Conservation (phyloP, 2,329 filamentous ascomycete species). For the Massarina eburnea region DNA sequence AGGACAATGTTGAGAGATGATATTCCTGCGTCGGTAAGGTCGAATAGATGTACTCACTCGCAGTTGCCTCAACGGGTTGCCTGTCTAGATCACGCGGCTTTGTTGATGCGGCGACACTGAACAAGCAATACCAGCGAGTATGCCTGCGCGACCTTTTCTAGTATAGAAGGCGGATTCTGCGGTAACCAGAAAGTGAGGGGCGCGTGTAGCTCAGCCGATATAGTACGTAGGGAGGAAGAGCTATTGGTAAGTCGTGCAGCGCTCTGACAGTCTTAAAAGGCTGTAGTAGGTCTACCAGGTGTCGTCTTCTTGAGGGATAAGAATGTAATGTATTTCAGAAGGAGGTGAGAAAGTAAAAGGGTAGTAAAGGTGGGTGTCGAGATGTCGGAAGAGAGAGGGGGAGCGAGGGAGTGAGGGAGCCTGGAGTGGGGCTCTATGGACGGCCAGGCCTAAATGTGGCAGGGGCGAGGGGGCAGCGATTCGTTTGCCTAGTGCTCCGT, state of each 20-base stretch:
- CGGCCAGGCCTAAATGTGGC: background rate
- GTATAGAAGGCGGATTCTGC: background rate
- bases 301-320: slow-evolving; percentile 4
- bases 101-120: background rate
- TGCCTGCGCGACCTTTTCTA: background rate
- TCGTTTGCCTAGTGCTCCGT: slow-evolving; percentile 8
- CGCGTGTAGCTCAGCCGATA: background rate
- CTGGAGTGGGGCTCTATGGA: slow-evolving; percentile 9
- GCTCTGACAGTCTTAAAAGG: slow-evolving; percentile 1
- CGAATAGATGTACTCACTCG: background rate
- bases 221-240: slow-evolving; percentile 1
- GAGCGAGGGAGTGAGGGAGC: slow-evolving; percentile 8
- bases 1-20: too few relatives aligned
- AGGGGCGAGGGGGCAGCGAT: slow-evolving; percentile 2
- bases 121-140: background rate
- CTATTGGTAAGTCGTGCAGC: background rate
- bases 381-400: slow-evolving; percentile 2
- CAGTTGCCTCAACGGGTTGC: background rate
- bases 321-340: slow-evolving; percentile 5
- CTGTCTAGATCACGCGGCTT: background rate
- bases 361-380: slow-evolving; percentile 1
- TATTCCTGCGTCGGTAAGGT: background rate
- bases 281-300: slow-evolving; percentile 4
- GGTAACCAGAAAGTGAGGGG: background rate
- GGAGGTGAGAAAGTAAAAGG: slow-evolving; percentile 9